phyloP scores from a whole-genome alignment of 345 rosid species.

The Excoecaria cochinchinensis region DNA sequence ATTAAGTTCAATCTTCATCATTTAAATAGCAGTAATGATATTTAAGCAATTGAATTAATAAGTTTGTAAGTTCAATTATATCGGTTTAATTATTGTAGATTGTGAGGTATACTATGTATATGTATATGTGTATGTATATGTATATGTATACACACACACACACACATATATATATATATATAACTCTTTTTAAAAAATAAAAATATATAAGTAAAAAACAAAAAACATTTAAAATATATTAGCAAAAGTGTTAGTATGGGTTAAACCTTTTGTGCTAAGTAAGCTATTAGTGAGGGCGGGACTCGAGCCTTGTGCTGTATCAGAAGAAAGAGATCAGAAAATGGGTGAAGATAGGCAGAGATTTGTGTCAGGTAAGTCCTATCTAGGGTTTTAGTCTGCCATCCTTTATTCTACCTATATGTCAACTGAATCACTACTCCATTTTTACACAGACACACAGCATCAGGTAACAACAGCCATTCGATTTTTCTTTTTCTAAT shows the following conservation, averaged over 20 bases:
- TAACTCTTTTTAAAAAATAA: background rate
- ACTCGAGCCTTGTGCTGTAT: constrained; percentile 28
- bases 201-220: too few relatives aligned
- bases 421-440: background rate
- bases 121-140: background rate
- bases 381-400: constrained; percentile 13
- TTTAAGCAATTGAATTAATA: too few relatives aligned
- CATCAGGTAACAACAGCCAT: background rate
- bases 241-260: constrained; percentile 4
- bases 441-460: background rate
- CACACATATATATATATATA: background rate
- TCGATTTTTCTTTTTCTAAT: background rate
- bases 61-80: too few relatives aligned
- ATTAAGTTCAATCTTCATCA: too few relatives aligned
- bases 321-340: background rate
- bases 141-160: background rate
- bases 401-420: background rate
- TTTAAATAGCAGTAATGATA: too few relatives aligned
- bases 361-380: constrained; percentile 9
- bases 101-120: background rate
- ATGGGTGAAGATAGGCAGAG: background rate
- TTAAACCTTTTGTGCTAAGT: constrained; percentile 15
- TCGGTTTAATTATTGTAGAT: too few relatives aligned
- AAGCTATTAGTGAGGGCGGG: background rate
- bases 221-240: too few relatives aligned